Evolutionary conservation across 2,329 filamentous ascomycete species (phyloP), one percentile per base, ranked within the genome.

Genomic region (Fusarium mexicanum): DNA sequence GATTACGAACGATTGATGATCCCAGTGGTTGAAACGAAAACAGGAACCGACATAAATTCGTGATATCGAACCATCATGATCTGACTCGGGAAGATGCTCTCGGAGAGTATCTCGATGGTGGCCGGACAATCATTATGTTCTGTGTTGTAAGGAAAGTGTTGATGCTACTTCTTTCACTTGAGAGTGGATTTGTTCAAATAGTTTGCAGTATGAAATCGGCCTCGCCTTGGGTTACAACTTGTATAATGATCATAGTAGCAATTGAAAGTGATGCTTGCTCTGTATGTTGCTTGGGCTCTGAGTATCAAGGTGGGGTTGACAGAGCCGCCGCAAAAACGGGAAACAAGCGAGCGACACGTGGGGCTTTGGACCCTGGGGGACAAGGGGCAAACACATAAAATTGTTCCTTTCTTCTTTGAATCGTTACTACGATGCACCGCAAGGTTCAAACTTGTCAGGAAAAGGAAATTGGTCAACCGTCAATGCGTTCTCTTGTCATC

Each of bases 31-130:
- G 37, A 55, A 29, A 57, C 41, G 48, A 48, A 43, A 47, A 14
- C 10, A 50, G 33, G 46, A 69, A 63, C 46, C 48, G 53, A 55
- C 26, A 14, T 20, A 55, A 59, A 64, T 67, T 76, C 75, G 71
- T 41, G 61, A 70, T 65, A 74, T 77, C 75, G 76, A 78, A 78
- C 76, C 74, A 78, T 70, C 40, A 78, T 77, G 72, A 62, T n/a
- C 76, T 74, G 76, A 77, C 64, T 44, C 17, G 38, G 67, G 64
- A 55, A 31, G 64, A 63, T 69, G 67, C 57, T 74, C 57, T 70
- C 26, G n/a, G 38, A 35, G 43, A 50, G 40, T 3, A 48, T 44
- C 8, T 54, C 11, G 35, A 40, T 26, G 26, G 13, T 8, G 2
- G 4, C 24, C 24, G 13, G 24, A 37, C 24, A 26, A n/a, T 6